Conservation (phyloP, 371 early-diverging fungal genomes). For the Dentiscutata heterogama region DNA sequence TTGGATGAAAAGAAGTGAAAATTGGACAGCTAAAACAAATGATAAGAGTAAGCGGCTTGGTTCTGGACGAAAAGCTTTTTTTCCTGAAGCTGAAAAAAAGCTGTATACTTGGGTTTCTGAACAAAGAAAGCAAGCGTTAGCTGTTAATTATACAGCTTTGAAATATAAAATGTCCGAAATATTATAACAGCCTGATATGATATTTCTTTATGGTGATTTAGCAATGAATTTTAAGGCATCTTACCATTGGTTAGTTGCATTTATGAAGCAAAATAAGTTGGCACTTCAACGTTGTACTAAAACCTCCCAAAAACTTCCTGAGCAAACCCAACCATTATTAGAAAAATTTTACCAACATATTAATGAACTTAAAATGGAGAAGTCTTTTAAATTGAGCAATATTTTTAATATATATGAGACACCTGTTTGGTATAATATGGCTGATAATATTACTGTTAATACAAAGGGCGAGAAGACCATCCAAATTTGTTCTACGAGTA, state of each 20-base stretch:
- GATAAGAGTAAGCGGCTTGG: conserved; percentile 2
- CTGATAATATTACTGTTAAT: conserved; percentile 1
- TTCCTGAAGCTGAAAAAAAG: conserved; percentile 10
- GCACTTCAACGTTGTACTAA: not conserved
- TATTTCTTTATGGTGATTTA: not conserved
- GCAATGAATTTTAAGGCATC: conserved; percentile 9
- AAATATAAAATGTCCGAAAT: conserved; percentile 14
- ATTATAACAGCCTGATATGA: conserved; percentile 13
- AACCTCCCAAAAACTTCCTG: not conserved
- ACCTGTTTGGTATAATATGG: not conserved
- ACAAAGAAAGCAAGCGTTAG: not conserved
- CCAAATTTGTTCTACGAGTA: not conserved
- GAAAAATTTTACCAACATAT: not conserved
- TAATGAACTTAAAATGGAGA: too few relatives aligned
- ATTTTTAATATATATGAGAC: conserved; percentile 3
- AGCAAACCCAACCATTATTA: not conserved
- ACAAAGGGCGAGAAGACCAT: not conserved
- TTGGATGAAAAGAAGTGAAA: conserved; percentile 25
- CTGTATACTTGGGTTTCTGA: conserved; percentile 20
- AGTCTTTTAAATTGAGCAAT: not conserved
- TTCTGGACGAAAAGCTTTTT: conserved; percentile 24
- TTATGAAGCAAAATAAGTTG: not conserved
- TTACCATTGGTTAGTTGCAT: conserved; percentile 7
- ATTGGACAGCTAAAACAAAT: conserved; percentile 7
- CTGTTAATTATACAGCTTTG: not conserved